Percentiles rank a stretch among this genome's conserved stretches.
These are phyloP conservation scores for Barbatosphaeria neglecta DNA, from an alignment of 495 filamentous ascomycete species.

Conservation along the genomic window DNA sequence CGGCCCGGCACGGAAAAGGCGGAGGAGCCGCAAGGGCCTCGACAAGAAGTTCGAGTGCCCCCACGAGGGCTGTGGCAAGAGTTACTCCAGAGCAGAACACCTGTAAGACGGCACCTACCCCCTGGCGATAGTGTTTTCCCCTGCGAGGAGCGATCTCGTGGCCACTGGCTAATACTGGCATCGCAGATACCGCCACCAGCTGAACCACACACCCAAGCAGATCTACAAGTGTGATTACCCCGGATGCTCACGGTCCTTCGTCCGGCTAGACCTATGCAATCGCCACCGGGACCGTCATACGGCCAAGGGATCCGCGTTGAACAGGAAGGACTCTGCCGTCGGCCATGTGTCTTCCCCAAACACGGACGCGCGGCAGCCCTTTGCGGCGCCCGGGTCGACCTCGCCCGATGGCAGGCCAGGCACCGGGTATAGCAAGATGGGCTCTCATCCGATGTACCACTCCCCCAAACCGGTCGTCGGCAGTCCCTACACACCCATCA, in stretches of 20 bases:
- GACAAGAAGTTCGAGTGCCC: slow-evolving; percentile 95
- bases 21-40: slow-evolving; percentile 72
- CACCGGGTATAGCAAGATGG: slow-evolving; percentile 29
- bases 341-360: slow-evolving; percentile 46
- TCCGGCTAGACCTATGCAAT: slow-evolving; percentile 86
- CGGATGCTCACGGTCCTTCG: slow-evolving; percentile 82
- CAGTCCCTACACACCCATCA: slow-evolving; percentile 37
- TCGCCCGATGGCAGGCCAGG: slow-evolving; percentile 39
- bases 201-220: slow-evolving; percentile 94
- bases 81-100: slow-evolving; percentile 93
- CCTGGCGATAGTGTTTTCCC: no score
- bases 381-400: slow-evolving; percentile 28
- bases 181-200: slow-evolving; percentile 69
- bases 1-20: slow-evolving; percentile 54
- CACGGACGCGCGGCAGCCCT: slow-evolving; percentile 30
- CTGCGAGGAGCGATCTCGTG: no score
- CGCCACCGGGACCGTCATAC: slow-evolving; percentile 92
- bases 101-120: slow-evolving; percentile 46
- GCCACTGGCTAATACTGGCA: slow-evolving; percentile 12
- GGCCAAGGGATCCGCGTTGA: slow-evolving; percentile 87
- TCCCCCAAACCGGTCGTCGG: slow-evolving; percentile 37
- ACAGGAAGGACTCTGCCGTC: slow-evolving; percentile 71
- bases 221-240: slow-evolving; percentile 94
- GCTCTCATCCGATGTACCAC: slow-evolving; percentile 36
- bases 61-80: slow-evolving; percentile 83